Percentiles rank a stretch among this genome's conserved stretches.
These are phyloP conservation scores for Trichoderma harzianum DNA, from an alignment of 2,329 filamentous ascomycete species.

Conservation along the genomic window DNA sequence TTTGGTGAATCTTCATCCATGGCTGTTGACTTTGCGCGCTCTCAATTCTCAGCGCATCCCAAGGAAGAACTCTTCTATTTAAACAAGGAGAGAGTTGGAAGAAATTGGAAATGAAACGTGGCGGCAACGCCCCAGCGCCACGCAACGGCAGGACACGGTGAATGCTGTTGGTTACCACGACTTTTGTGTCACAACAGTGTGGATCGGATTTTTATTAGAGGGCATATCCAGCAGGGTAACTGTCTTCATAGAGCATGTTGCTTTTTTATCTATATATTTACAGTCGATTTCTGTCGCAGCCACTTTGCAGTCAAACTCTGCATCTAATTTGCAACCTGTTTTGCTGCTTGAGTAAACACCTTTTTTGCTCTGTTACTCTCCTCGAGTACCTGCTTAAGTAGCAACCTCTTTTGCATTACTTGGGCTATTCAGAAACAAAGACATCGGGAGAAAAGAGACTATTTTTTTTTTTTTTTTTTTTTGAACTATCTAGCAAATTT, in stretches of 20 bases:
- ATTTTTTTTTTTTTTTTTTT: no score
- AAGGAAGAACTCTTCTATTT: no score
- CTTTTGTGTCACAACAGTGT: not conserved
- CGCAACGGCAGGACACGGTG: not conserved
- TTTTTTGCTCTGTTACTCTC: not conserved
- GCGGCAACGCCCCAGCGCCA: not conserved
- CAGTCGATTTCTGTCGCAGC: no score
- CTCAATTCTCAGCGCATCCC: no score
- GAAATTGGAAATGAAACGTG: not conserved
- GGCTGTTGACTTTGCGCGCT: not conserved
- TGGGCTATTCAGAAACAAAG: not conserved
- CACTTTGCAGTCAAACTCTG: not conserved
- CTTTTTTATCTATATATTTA: not conserved
- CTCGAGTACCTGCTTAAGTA: not conserved
- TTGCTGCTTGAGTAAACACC: not conserved
- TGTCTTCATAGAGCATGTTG: not conserved
- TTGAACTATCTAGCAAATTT: not conserved
- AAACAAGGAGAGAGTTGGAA: not conserved
- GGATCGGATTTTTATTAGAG: not conserved
- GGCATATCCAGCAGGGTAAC: not conserved
- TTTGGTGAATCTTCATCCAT: not conserved
- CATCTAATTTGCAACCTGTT: not conserved
- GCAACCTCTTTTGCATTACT: not conserved
- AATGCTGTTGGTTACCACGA: not conserved
- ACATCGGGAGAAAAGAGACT: no score